phyloP scores from a whole-genome alignment of 2,329 filamentous ascomycete species.

The Botrytis hyacinthi region DNA sequence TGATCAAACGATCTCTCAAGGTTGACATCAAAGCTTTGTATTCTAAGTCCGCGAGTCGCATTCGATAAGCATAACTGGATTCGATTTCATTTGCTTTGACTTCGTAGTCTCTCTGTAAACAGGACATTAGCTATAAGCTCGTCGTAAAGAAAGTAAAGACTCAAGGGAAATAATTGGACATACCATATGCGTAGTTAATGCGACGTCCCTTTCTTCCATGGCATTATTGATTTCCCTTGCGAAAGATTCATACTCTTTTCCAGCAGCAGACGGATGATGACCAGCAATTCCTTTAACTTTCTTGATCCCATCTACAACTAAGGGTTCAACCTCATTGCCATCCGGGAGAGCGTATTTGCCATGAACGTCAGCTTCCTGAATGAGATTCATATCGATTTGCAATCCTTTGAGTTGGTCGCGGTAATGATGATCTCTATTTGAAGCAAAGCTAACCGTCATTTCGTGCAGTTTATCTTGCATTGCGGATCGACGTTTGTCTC shows the following conservation, averaged over 20 bases:
- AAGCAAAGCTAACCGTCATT: constrained; percentile 73
- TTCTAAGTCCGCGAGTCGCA: constrained; percentile 61
- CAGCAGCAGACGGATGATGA: constrained; percentile 59
- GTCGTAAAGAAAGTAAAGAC: background rate
- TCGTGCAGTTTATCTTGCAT: constrained; percentile 75
- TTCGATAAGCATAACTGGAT: constrained; percentile 59
- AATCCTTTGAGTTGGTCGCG: constrained; percentile 86
- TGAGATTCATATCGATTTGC: constrained; percentile 85
- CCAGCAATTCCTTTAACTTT: constrained; percentile 39
- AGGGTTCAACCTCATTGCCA: constrained; percentile 43
- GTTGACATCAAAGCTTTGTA: constrained; percentile 58
- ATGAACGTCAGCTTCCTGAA: constrained; percentile 83
- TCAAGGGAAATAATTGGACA: constrained; percentile 35
- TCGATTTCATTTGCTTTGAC: constrained; percentile 59
- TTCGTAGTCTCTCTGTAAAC: constrained; percentile 58
- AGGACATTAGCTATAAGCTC: background rate
- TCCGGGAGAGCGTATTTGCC: constrained; percentile 64
- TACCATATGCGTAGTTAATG: constrained; percentile 80
- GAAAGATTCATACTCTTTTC: constrained; percentile 81
- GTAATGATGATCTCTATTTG: constrained; percentile 80
- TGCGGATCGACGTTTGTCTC: constrained; percentile 83
- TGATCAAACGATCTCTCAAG: constrained; percentile 65
- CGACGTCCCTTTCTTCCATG: constrained; percentile 81
- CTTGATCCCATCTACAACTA: constrained; percentile 37
- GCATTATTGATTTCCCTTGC: constrained; percentile 83